A percentile compares a stretch with the other conserved stretches of the same genome.
phyloP scores from a whole-genome alignment of 257 asterid species.

The Fraxinus pennsylvanica region DNA sequence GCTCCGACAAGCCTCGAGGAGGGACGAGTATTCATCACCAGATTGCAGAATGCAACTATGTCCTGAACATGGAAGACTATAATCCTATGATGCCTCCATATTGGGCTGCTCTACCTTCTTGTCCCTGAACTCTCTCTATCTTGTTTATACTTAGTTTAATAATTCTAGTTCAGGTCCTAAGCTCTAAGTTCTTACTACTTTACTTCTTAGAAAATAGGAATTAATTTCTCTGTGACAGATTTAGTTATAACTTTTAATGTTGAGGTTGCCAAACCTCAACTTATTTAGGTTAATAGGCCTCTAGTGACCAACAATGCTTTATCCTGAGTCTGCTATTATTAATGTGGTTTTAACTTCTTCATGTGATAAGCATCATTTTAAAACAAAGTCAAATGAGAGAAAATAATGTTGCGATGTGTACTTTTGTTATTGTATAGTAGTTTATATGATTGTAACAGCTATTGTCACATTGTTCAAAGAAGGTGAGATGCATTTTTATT shows the following conservation, averaged over 20 bases:
- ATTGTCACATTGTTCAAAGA: too few relatives aligned
- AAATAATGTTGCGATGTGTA: background rate
- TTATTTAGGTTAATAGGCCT: background rate
- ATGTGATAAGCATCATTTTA: background rate
- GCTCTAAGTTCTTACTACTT: background rate
- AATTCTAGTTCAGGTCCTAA: background rate
- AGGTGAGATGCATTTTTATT: too few relatives aligned
- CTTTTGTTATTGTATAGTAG: background rate
- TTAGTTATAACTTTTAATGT: background rate
- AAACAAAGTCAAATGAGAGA: background rate
- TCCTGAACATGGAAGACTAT: conserved; percentile 59
- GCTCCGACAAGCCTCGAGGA: conserved; percentile 40
- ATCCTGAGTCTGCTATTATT: background rate
- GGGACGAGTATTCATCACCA: conserved; percentile 29
- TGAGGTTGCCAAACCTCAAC: background rate
- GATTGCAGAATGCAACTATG: conserved; percentile 61
- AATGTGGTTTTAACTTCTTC: background rate
- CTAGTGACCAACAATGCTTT: too few relatives aligned
- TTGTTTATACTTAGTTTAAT: background rate
- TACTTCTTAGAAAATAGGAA: background rate
- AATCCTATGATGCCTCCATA: conserved; percentile 52
- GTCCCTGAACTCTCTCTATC: conserved; percentile 23
- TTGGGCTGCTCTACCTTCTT: conserved; percentile 60
- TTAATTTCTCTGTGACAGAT: background rate
- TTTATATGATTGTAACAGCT: too few relatives aligned